Evolutionary conservation across 2,329 filamentous ascomycete species (phyloP), one percentile per base, ranked within the genome.

Genomic region (Ophiostoma pallidulum): DNA sequence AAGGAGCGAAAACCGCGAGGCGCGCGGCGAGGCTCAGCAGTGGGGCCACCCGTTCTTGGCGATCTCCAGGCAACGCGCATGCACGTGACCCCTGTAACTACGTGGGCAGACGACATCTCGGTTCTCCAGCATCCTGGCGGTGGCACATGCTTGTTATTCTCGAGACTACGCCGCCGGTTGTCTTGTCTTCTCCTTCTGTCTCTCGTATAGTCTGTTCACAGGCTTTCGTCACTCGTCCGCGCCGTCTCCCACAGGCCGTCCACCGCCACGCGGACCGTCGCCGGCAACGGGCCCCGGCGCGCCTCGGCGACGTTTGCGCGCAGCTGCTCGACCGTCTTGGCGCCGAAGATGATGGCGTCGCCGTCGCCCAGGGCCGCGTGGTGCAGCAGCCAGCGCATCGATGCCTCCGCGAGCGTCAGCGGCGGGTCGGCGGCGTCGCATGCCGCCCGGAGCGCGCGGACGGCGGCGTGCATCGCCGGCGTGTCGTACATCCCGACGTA

Each of bases 261-360:
- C 10, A 51, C 26, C 14, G 51, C 44, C n/a, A 28, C 36, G 10
- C 22, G 19, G 0, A 67, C 47, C 24, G 64, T 63, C 2, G 57
- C 51, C 2, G 41, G 40, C 44, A 50, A 31, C n/a, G 52, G 49
- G 4, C 52, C 54, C n/a, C 33, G 35, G 12, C 50, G 41, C 22
- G 48, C 43, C 19, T 46, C 48, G 6, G 48, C 43, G 8, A 52
- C 51, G 31, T 56, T 56, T 14, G 20, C 20, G 20, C 40, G 40
- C 13, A 56, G 31, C 39, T 54, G 50, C 9, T 47, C 41, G 10
- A 53, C 19, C n/a, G 36, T 48, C 20, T 50, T 54, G 39, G 52
- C 52, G 5, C 54, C 54, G 24, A 56, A 45, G 40, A 56, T 53
- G 42, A 56, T 33, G 18, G 22, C 54, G 26, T 56, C 54, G 12